Base-by-base conservation (phyloP, 2,329 filamentous ascomycete genomes). In the Arachnopeziza araneosa region DNA sequence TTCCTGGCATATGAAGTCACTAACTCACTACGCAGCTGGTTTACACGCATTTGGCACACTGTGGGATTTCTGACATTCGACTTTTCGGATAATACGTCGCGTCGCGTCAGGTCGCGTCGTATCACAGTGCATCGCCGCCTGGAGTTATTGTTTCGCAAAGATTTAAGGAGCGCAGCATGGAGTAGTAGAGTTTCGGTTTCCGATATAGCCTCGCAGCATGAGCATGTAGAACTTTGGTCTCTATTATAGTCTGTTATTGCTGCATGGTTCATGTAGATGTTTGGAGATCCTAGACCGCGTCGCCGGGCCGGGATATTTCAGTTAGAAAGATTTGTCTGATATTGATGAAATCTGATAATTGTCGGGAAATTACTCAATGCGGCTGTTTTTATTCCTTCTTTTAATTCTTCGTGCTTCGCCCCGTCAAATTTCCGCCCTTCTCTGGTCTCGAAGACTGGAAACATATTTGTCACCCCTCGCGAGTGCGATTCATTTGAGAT, bases 11-110 rank as follows among this genome's bases (percentile, higher is more conserved):
- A 52, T 32, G 8, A 50, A 32, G 54, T 49, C 32, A 52, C 63
- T 67, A 50, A 65, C 61, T 49, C 26, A 36, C 7, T 26, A 32
- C 48, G 14, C 50, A 75, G 74, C 71, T 61, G 73, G 74, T 17
- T 59, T 76, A 61, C 70, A 75, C 54, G 74, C 73, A 5, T 76
- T 76, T 53, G 74, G 74, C 44, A 76, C 74, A 5, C 66, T 75
- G 22, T 76, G 74, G 74, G 74, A 75, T 65, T 76, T 76, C 54
- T 76, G 63, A 73, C 54, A 30, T 44, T 26, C 14, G 54, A 12
- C 21, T 24, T 50, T 50, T 56, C 36, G 55, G 57, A 57, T 59
- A 56, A 30, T 50, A 26, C 32, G 60, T 61, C 32, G 26, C 23
- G 26, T 30, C 26, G 26, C 26, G 26, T 30, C 26, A 30, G 9